These are phyloP conservation scores for Solanum appendiculatum DNA, from an alignment of 257 asterid species.

Conservation along the genomic window DNA sequence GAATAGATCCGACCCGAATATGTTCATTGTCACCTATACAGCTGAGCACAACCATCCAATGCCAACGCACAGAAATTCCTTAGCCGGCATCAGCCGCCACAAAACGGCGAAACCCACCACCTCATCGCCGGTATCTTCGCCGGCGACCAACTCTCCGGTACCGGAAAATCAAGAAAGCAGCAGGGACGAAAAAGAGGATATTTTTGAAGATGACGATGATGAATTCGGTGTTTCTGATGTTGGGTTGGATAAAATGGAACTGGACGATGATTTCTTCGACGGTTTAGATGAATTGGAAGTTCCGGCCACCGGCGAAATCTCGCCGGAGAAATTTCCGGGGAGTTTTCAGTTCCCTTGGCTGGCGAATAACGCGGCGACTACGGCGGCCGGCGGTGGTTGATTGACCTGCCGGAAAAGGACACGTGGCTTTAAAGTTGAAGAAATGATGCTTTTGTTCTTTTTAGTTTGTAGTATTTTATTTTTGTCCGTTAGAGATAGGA, in stretches of 20 bases:
- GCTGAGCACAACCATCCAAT: slow-evolving; percentile 50
- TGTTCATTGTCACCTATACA: slow-evolving; percentile 55
- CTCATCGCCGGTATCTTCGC: background rate
- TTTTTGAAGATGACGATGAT: slow-evolving; percentile 18
- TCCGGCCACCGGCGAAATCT: slow-evolving; percentile 16
- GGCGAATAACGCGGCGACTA: slow-evolving; percentile 27
- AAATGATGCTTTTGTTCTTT: slow-evolving; percentile 42
- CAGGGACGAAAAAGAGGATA: slow-evolving; percentile 23
- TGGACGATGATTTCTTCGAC: slow-evolving; percentile 37
- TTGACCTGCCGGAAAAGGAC: slow-evolving; percentile 15
- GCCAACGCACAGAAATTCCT: slow-evolving; percentile 52
- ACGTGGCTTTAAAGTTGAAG: background rate
- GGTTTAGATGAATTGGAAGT: slow-evolving; percentile 24
- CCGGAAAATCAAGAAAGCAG: slow-evolving; percentile 24
- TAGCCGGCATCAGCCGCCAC: slow-evolving; percentile 39
- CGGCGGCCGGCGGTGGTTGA: slow-evolving; percentile 60
- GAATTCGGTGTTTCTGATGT: slow-evolving; percentile 10
- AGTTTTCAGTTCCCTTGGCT: slow-evolving; percentile 43
- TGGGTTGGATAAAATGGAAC: background rate
- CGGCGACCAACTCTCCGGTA: background rate
- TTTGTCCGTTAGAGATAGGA: slow-evolving; percentile 24
- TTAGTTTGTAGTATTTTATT: slow-evolving; percentile 23
- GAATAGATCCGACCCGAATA: slow-evolving; percentile 39
- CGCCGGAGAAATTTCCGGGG: slow-evolving; percentile 20
- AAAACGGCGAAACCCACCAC: slow-evolving; percentile 15